phyloP scores from a whole-genome alignment of 2,329 filamentous ascomycete species.

The Aspergillus japonicus region DNA sequence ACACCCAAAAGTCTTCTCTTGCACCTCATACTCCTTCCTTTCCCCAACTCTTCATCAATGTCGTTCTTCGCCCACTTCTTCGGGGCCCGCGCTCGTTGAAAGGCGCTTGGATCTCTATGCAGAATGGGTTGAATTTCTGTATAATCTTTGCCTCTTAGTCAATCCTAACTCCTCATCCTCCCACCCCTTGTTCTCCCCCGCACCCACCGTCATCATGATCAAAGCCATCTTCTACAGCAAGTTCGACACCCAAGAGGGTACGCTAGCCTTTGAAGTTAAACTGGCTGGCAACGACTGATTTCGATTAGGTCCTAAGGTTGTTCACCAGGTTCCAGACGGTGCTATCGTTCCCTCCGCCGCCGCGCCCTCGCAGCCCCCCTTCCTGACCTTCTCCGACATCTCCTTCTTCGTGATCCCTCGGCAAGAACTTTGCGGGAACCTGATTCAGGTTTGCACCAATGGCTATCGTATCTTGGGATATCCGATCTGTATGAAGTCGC shows the following conservation, averaged over 20 bases:
- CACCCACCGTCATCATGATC: slow-evolving; percentile 49
- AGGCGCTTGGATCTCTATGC: neutral
- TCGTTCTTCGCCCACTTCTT: neutral
- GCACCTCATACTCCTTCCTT: neutral
- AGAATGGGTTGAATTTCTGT: neutral
- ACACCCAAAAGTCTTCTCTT: neutral
- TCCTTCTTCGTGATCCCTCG: slow-evolving; percentile 92
- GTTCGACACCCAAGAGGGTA: slow-evolving; percentile 61
- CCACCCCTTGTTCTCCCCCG: neutral
- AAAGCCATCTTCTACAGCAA: slow-evolving; percentile 66
- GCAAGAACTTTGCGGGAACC: slow-evolving; percentile 91
- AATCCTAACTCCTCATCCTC: neutral
- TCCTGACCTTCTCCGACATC: slow-evolving; percentile 82
- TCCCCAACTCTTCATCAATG: neutral
- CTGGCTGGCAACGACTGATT: slow-evolving; percentile 7
- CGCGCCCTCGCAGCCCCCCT: slow-evolving; percentile 55
- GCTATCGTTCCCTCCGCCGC: slow-evolving; percentile 52
- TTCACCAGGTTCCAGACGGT: slow-evolving; percentile 64
- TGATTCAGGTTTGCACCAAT: slow-evolving; percentile 68
- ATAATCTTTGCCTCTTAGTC: neutral
- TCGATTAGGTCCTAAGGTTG: slow-evolving; percentile 57
- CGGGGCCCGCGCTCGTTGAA: neutral
- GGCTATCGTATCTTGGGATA: slow-evolving; percentile 82
- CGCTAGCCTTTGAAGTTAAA: neutral
- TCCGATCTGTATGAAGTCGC: slow-evolving; percentile 80